Conservation (phyloP, 2,329 filamentous ascomycete species). For the Ascochyta rabiei region DNA sequence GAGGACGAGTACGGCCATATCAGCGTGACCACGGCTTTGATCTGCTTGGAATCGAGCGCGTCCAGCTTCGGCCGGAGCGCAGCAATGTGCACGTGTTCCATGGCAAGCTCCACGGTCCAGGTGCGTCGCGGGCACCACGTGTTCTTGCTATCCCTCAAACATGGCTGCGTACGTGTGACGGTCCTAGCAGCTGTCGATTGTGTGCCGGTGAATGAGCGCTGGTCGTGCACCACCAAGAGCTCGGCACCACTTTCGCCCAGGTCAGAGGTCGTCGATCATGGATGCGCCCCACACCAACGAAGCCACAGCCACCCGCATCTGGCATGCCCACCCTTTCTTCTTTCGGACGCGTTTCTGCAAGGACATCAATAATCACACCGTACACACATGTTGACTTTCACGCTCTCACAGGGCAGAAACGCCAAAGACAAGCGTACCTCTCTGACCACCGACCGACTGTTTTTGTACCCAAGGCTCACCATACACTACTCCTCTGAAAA, state of each 20-base stretch:
- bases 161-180: constrained; percentile 1
- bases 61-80: constrained; percentile 41
- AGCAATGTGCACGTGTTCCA: constrained; percentile 41
- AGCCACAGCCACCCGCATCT: constrained; percentile 1
- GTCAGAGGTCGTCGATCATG: constrained; percentile 5
- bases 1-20: constrained; percentile 91
- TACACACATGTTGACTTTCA: no score
- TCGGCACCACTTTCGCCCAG: constrained; percentile 1
- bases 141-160: neutral
- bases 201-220: neutral
- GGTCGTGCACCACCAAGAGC: neutral
- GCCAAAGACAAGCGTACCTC: no score
- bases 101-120: constrained; percentile 7
- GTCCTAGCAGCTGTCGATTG: neutral
- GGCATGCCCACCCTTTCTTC: neutral
- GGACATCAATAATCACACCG: no score
- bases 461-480: no score
- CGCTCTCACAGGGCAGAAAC: no score
- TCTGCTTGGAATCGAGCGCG: constrained; percentile 38
- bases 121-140: constrained; percentile 10
- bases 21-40: constrained; percentile 79
- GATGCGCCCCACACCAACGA: constrained; percentile 1
- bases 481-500: no score
- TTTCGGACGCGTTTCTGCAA: neutral
- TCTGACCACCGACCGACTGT: no score